Evolutionary conservation across 1,284 basidiomycete species (phyloP).

Genomic region (Termitomyces sp.): DNA sequence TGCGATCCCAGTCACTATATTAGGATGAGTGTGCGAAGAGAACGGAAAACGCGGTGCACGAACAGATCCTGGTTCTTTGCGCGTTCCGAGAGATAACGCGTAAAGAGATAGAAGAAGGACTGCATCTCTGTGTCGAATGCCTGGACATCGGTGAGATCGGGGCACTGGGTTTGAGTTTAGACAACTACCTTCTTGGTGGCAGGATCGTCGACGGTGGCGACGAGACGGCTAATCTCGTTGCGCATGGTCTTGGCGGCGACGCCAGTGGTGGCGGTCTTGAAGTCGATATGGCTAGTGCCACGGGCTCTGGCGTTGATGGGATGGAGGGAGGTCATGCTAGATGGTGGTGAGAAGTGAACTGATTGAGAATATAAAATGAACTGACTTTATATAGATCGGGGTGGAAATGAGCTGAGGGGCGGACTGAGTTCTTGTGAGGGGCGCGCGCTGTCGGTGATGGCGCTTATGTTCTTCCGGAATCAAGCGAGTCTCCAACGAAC

Average conservation of each 20-base stretch:
- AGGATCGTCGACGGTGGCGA: conserved; percentile 76
- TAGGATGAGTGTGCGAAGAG: conserved; percentile 12
- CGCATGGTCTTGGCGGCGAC: conserved; percentile 98
- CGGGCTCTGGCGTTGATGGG: conserved; percentile 64
- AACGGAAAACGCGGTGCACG: conserved; percentile 31
- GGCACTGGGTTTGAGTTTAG: not conserved
- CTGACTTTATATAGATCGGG: conserved; percentile 53
- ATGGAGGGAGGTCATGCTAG: conserved; percentile 55
- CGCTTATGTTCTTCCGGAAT: conserved; percentile 41
- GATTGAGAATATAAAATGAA: conserved; percentile 17
- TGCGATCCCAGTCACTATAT: conserved; percentile 91
- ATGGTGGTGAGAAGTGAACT: conserved; percentile 15
- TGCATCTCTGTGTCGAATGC: conserved; percentile 99
- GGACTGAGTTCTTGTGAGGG: conserved; percentile 41
- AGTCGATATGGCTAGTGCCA: conserved; percentile 75
- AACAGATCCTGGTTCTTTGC: conserved; percentile 95
- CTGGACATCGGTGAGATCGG: conserved; percentile 38
- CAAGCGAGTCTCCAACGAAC: conserved; percentile 23
- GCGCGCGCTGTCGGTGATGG: conserved; percentile 52
- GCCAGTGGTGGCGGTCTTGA: conserved; percentile 98
- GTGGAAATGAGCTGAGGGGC: conserved; percentile 61
- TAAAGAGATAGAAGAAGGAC: conserved; percentile 98
- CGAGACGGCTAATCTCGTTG: conserved; percentile 95
- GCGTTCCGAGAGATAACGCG: conserved; percentile 92
- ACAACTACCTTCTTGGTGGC: conserved; percentile 73